Percentiles rank a stretch among this genome's conserved stretches.
Conservation (phyloP, 1,284 basidiomycete species). For the Hemileia vastatrix region DNA sequence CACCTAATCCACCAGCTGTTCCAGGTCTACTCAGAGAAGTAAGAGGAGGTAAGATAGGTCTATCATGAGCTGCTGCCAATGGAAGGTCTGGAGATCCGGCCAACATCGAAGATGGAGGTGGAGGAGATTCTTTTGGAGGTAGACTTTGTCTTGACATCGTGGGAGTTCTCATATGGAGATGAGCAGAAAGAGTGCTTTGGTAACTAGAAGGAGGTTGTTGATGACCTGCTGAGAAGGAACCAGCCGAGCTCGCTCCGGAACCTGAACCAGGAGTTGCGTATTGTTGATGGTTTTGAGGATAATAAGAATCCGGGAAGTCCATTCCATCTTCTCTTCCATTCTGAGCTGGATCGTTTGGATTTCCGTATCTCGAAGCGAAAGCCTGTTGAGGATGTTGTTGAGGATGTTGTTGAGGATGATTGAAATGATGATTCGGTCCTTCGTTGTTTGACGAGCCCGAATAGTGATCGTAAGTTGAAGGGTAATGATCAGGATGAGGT, state of each 20-base stretch:
- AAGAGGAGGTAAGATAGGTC: slow-evolving; percentile 34
- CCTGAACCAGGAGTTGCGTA: background rate
- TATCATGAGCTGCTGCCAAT: slow-evolving; percentile 28
- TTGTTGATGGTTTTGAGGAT: background rate
- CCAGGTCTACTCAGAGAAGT: slow-evolving; percentile 33
- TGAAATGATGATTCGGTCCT: background rate
- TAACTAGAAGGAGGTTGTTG: slow-evolving; percentile 24
- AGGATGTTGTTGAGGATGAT: background rate
- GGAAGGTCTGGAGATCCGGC: slow-evolving; percentile 27
- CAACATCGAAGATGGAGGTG: slow-evolving; percentile 23
- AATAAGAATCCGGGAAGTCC: background rate
- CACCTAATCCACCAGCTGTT: slow-evolving; percentile 26
- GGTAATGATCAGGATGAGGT: background rate
- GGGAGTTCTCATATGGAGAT: slow-evolving; percentile 33
- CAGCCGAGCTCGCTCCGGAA: background rate
- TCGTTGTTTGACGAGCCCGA: background rate
- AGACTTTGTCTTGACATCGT: slow-evolving; percentile 28
- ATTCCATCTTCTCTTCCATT: background rate
- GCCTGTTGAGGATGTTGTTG: background rate
- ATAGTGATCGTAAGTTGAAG: background rate
- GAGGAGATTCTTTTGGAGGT: slow-evolving; percentile 30
- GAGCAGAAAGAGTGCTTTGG: slow-evolving; percentile 32
- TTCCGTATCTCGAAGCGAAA: background rate
- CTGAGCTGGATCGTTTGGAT: background rate
- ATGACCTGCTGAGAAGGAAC: background rate